Evolutionary conservation across 352 stramenopile genomes (phyloP).

Genomic region (Pythium aphanidermatum): DNA sequence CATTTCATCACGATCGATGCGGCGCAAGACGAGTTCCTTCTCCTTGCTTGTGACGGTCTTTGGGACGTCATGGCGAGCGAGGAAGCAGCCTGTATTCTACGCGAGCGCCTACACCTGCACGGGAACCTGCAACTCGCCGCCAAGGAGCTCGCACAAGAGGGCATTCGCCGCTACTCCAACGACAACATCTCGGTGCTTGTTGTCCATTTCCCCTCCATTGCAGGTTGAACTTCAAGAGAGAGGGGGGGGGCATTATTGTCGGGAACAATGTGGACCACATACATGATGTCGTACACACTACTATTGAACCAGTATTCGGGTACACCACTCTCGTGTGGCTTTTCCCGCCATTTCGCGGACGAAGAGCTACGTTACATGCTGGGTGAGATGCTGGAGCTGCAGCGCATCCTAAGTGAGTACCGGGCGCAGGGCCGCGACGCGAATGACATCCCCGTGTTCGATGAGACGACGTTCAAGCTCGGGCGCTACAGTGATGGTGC

Average conservation of each 20-base stretch:
- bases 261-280: neutral
- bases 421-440: slow-evolving; percentile 3
- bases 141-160: slow-evolving; percentile 68
- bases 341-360: slow-evolving; percentile 5
- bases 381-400: slow-evolving; percentile 19
- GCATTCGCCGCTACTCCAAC: slow-evolving; percentile 63
- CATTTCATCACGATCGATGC: slow-evolving; percentile 30
- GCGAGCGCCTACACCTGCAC: slow-evolving; percentile 42
- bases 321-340: neutral
- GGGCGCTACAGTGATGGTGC: slow-evolving; percentile 50
- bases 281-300: slow-evolving; percentile 3
- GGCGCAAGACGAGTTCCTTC: slow-evolving; percentile 44
- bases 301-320: neutral
- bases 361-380: too few species aligned
- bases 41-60: slow-evolving; percentile 79
- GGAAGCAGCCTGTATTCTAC: slow-evolving; percentile 47
- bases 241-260: too few species aligned
- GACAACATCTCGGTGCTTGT: slow-evolving; percentile 77
- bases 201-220: slow-evolving; percentile 14
- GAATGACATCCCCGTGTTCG: slow-evolving; percentile 30
- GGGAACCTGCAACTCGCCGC: slow-evolving; percentile 48
- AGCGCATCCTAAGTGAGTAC: slow-evolving; percentile 15
- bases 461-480: slow-evolving; percentile 32
- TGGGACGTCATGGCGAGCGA: slow-evolving; percentile 80
- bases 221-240: neutral